These are phyloP conservation scores for Petunia axillaris DNA, from an alignment of 257 asterid genomes.

Conservation along the genomic window DNA sequence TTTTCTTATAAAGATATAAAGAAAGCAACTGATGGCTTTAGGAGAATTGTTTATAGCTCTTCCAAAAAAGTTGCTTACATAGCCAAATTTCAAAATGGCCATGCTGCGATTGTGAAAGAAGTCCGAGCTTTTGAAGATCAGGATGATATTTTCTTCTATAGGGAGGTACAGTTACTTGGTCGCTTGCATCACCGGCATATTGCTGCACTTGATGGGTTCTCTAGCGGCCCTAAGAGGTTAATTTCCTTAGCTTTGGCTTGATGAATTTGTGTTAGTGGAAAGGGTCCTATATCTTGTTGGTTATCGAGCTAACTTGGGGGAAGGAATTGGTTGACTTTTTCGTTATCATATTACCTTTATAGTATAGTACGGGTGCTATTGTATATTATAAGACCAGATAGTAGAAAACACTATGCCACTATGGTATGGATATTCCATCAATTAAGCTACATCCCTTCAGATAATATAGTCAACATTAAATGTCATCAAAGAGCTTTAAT, in stretches of 20 bases:
- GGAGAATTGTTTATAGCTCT: conserved; percentile 50
- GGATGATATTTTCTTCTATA: conserved; percentile 54
- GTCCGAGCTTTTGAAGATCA: conserved; percentile 46
- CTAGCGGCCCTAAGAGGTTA: conserved; percentile 69
- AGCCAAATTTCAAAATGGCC: conserved; percentile 73
- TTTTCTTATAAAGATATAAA: conserved; percentile 79
- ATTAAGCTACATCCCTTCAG: too few relatives aligned
- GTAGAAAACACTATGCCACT: background rate
- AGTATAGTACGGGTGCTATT: background rate
- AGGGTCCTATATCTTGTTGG: background rate
- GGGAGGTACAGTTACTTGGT: conserved; percentile 63
- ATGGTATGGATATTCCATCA: background rate
- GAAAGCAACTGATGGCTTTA: conserved; percentile 87
- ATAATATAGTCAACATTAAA: background rate
- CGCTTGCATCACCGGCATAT: conserved; percentile 91
- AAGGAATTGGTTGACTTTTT: conserved; percentile 1
- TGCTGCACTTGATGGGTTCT: conserved; percentile 71
- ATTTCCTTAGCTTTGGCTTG: conserved; percentile 25
- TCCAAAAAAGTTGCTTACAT: conserved; percentile 54
- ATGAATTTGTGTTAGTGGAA: background rate
- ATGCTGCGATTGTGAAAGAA: conserved; percentile 64
- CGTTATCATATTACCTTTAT: background rate
- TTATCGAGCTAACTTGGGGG: background rate
- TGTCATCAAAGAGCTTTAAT: background rate
- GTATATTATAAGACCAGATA: background rate